phyloP scores from a whole-genome alignment of 2,329 filamentous ascomycete genomes.

The Fusarium goolgardi region DNA sequence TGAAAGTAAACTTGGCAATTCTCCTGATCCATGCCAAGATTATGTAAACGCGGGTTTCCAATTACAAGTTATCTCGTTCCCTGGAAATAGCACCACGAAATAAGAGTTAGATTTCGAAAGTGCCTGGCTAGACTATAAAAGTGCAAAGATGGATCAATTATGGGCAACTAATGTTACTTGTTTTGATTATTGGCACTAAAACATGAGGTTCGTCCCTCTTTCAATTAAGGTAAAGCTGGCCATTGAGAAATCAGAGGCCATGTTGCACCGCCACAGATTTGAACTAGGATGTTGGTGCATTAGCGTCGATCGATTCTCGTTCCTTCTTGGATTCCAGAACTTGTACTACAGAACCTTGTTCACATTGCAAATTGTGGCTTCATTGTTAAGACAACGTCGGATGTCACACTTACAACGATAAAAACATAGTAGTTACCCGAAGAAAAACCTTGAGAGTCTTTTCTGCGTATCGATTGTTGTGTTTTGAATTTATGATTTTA shows the following conservation, averaged over 20 bases:
- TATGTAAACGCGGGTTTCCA: constrained; percentile 9
- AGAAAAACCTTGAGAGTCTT: neutral
- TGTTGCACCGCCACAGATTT: constrained; percentile 53
- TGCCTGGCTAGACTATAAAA: neutral
- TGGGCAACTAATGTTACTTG: neutral
- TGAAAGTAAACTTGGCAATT: constrained; percentile 9
- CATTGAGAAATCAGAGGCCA: constrained; percentile 21
- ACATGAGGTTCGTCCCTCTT: neutral
- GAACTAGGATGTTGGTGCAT: constrained; percentile 46
- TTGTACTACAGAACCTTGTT: constrained; percentile 19
- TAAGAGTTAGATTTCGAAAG: neutral
- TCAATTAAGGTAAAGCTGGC: constrained; percentile 17
- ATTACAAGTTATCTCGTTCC: constrained; percentile 1
- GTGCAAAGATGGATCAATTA: neutral
- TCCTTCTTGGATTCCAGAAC: constrained; percentile 45
- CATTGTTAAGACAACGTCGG: neutral
- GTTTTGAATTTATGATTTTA: neutral
- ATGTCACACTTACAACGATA: neutral
- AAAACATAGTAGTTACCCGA: neutral
- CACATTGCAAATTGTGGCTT: constrained; percentile 10
- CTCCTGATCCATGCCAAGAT: constrained; percentile 7
- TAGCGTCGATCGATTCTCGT: constrained; percentile 51
- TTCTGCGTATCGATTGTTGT: neutral
- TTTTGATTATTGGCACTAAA: neutral
- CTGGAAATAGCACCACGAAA: neutral